These are phyloP conservation scores for Sugiyamaella novakii DNA, from an alignment of 1,139 yeast species.

Conservation along the genomic window DNA sequence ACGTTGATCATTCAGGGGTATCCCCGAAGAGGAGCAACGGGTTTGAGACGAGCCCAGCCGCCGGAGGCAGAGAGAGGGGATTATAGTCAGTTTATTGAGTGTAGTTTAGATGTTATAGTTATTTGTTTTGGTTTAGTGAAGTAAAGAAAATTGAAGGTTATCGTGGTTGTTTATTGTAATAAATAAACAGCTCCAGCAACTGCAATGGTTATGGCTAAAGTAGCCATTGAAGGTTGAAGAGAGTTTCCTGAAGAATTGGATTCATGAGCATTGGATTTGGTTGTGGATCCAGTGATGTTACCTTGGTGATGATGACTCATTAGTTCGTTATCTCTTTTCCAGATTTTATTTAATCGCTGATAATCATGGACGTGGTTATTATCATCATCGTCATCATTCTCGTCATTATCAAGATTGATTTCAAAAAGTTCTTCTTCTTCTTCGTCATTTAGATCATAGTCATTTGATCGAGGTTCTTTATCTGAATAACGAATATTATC, in stretches of 20 bases:
- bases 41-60: not conserved
- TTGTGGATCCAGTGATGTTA: not conserved
- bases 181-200: conserved; percentile 1
- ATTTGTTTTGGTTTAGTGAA: not conserved
- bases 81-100: no score
- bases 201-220: conserved; percentile 6
- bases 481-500: no score
- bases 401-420: conserved; percentile 86
- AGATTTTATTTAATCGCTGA: not conserved
- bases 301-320: not conserved
- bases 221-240: conserved; percentile 10
- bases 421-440: conserved; percentile 67
- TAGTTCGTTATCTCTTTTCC: not conserved
- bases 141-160: not conserved
- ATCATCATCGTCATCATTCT: conserved; percentile 52
- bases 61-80: not conserved
- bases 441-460: conserved; percentile 72
- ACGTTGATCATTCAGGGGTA: not conserved
- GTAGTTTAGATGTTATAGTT: not conserved
- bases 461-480: no score
- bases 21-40: not conserved
- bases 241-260: conserved; percentile 3
- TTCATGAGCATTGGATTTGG: not conserved
- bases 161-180: not conserved
- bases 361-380: not conserved